Evolutionary conservation across 805 yeast genomes (phyloP).

Genomic region (Dipodascopsis uninucleata): DNA sequence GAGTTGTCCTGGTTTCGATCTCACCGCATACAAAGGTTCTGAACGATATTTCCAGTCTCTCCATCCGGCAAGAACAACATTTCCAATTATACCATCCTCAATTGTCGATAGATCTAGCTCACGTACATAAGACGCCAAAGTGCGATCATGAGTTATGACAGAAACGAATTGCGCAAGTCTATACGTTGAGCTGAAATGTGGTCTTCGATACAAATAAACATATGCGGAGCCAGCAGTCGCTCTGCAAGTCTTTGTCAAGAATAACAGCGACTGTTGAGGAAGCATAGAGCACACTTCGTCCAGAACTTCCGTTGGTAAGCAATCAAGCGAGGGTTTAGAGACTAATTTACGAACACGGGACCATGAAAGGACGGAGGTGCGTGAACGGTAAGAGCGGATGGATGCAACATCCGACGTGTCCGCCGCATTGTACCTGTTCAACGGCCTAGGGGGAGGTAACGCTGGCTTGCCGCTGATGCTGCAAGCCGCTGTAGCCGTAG

Average conservation of each 20-base stretch:
- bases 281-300: slow-evolving; percentile 28
- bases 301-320: slow-evolving; percentile 33
- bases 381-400: slow-evolving; percentile 23
- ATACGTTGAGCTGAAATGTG: slow-evolving; percentile 65
- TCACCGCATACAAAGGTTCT: slow-evolving; percentile 46
- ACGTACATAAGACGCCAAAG: slow-evolving; percentile 55
- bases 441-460: no score
- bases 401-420: slow-evolving; percentile 23
- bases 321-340: slow-evolving; percentile 21
- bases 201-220: slow-evolving; percentile 46
- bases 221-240: slow-evolving; percentile 21
- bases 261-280: slow-evolving; percentile 45
- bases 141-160: slow-evolving; percentile 53
- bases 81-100: slow-evolving; percentile 25
- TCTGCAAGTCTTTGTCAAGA: slow-evolving; percentile 43
- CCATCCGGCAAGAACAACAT: slow-evolving; percentile 65
- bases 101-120: slow-evolving; percentile 55
- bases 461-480: neutral
- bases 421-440: slow-evolving; percentile 1
- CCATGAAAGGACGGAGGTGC: slow-evolving; percentile 10
- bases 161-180: slow-evolving; percentile 78
- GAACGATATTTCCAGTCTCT: slow-evolving; percentile 82
- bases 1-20: slow-evolving; percentile 10
- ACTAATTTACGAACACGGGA: slow-evolving; percentile 4
- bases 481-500: slow-evolving; percentile 2